Percentiles rank a stretch among this genome's conserved stretches.
Conservation (phyloP, 345 rosid genomes). For the Zanthoxylum bungeanum region DNA sequence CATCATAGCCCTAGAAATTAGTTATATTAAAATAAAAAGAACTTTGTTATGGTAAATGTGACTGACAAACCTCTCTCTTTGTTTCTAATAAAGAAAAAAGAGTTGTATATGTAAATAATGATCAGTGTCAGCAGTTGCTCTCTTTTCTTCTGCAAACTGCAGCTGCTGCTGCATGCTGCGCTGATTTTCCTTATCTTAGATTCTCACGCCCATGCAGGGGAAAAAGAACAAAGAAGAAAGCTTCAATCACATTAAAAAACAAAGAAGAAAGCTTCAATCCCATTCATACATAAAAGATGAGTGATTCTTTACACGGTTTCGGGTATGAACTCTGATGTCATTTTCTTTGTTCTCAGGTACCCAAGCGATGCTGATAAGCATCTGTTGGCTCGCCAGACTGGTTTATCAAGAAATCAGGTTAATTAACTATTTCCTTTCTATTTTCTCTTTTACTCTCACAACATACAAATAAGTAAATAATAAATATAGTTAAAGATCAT, state of each 20-base stretch:
- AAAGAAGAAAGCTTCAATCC: conserved; percentile 23
- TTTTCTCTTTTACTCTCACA: not conserved
- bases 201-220: conserved; percentile 71
- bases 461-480: conserved; percentile 4
- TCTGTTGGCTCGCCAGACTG: conserved; percentile 98
- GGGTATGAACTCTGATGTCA: conserved; percentile 52
- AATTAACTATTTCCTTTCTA: not conserved
- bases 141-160: conserved; percentile 26
- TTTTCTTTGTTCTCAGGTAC: conserved; percentile 94
- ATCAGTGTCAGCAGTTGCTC: conserved; percentile 34
- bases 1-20: conserved; percentile 21
- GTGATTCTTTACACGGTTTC: conserved; percentile 31
- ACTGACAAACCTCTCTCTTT: conserved; percentile 16
- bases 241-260: conserved; percentile 16
- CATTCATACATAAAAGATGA: not conserved
- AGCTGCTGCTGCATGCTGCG: conserved; percentile 15
- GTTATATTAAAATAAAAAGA: conserved; percentile 8
- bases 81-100: conserved; percentile 12
- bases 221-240: conserved; percentile 26
- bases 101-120: conserved; percentile 4
- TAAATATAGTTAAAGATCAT: conserved; percentile 1
- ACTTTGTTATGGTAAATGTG: conserved; percentile 21
- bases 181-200: conserved; percentile 47
- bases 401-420: conserved; percentile 98
- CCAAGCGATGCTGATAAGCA: conserved; percentile 99